phyloP scores from a whole-genome alignment of 1,284 basidiomycete genomes.

The Irpex sp. region DNA sequence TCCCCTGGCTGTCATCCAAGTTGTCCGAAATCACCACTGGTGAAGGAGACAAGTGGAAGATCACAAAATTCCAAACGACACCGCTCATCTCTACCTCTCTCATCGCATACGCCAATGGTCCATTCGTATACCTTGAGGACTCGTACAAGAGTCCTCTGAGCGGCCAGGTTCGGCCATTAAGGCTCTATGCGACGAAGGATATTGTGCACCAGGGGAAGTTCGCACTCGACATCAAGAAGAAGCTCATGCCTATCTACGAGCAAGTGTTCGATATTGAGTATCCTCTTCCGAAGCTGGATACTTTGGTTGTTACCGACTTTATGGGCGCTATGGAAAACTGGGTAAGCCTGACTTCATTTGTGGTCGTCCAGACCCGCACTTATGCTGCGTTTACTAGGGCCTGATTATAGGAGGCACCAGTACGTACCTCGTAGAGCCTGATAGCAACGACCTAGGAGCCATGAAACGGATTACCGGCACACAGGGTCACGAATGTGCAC shows the following conservation, averaged over 20 bases:
- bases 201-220: constrained; percentile 80
- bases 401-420: constrained; percentile 89
- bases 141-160: constrained; percentile 82
- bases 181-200: constrained; percentile 87
- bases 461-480: constrained; percentile 79
- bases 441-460: constrained; percentile 70
- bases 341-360: constrained; percentile 32
- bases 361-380: background rate
- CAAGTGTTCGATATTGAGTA: constrained; percentile 88
- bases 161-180: constrained; percentile 78
- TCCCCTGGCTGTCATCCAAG: constrained; percentile 24
- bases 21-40: constrained; percentile 16
- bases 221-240: constrained; percentile 86
- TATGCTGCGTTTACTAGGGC: constrained; percentile 40
- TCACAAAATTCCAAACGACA: constrained; percentile 75
- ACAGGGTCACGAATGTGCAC: constrained; percentile 83
- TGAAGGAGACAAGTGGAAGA: constrained; percentile 65
- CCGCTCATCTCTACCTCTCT: constrained; percentile 90
- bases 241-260: constrained; percentile 91
- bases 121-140: constrained; percentile 72
- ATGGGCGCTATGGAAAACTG: constrained; percentile 93
- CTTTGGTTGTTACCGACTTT: constrained; percentile 80
- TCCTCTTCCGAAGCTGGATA: constrained; percentile 92
- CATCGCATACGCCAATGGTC: constrained; percentile 88
- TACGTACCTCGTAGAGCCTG: constrained; percentile 80